Evolutionary conservation across 2,329 filamentous ascomycete species (phyloP), one percentile per base, ranked within the genome.

Genomic region (Hypoxylon sp.): DNA sequence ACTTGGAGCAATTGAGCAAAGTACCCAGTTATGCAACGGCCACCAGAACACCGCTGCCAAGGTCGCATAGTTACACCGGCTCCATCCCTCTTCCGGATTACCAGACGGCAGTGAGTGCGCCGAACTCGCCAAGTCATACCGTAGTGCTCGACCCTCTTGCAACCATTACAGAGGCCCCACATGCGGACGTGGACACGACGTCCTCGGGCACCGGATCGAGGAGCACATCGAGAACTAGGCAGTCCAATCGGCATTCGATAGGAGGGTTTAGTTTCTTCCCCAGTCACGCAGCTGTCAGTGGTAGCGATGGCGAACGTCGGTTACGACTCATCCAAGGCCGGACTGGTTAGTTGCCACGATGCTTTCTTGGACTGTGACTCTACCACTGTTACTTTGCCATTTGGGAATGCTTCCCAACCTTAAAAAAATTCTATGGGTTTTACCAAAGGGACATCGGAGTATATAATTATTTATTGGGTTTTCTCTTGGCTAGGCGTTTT

Each of bases 21-120:
- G 92, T 94, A 1, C 92, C 92, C 0, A 94, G 92, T 62, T 94
- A 94, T 77, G 86, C 87, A 15, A 94, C 92, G 0, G 92, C 92
- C 0, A 88, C 93, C 27, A 88, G 87, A 69, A 88, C 89, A 0
- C 88, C 89, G 4, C 52, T 77, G 29, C 86, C 88, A 15, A 84
- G 87, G 55, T 83, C 85, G 35, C 83, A 83, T 13, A 84, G 81
- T 53, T 83, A 83, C 47, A 79, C 84, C 6, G 83, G 84, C 21
- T 83, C 83, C 32, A 78, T 82, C 4, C 79, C 79, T 11, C 84
- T 93, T 5, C 92, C 92, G 0, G 89, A 92, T 75, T 94, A 94
- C 75, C 81, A 86, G 62, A 86, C 90, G 2, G 90, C 88, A 0
- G 80, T 87, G 47, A 87, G 84, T 72, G 83, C 83, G 29, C 87